Conservation (phyloP, 768 basidiomycete genomes). For the Tephrocybe sp. region DNA sequence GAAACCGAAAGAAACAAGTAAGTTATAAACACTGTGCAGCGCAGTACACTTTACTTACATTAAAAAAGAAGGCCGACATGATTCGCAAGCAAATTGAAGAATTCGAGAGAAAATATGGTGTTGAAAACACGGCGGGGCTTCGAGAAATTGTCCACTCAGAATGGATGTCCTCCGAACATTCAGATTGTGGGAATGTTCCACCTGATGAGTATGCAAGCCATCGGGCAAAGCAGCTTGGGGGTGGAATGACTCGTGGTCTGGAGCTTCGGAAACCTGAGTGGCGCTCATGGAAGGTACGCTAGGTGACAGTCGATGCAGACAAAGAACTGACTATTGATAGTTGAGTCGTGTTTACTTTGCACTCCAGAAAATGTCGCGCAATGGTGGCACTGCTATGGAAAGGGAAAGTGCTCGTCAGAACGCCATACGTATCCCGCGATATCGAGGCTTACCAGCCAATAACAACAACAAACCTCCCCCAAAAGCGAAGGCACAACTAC, state of each 20-base stretch:
- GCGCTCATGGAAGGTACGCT: background rate
- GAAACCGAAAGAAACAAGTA: background rate
- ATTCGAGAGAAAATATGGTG: background rate
- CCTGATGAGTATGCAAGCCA: background rate
- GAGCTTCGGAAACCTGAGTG: background rate
- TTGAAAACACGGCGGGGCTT: background rate
- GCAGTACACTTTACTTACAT: background rate
- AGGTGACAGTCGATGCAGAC: background rate
- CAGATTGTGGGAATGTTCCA: background rate
- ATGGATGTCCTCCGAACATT: slow-evolving; percentile 1
- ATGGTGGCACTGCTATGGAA: background rate
- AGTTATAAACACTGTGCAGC: background rate
- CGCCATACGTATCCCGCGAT: background rate
- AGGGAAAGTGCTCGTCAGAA: background rate
- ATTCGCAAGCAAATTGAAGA: too few species aligned
- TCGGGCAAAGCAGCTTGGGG: background rate
- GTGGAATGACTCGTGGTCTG: background rate
- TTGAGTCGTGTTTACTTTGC: background rate
- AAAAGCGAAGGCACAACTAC: background rate
- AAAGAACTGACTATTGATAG: background rate
- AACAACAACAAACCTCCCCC: background rate
- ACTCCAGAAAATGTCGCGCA: background rate
- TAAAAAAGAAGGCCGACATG: background rate
- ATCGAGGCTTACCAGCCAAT: background rate
- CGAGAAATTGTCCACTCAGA: background rate